Percentiles rank a stretch among this genome's conserved stretches.
These are phyloP conservation scores for Neurospora tetraspora DNA, from an alignment of 495 filamentous ascomycete species.

Conservation along the genomic window DNA sequence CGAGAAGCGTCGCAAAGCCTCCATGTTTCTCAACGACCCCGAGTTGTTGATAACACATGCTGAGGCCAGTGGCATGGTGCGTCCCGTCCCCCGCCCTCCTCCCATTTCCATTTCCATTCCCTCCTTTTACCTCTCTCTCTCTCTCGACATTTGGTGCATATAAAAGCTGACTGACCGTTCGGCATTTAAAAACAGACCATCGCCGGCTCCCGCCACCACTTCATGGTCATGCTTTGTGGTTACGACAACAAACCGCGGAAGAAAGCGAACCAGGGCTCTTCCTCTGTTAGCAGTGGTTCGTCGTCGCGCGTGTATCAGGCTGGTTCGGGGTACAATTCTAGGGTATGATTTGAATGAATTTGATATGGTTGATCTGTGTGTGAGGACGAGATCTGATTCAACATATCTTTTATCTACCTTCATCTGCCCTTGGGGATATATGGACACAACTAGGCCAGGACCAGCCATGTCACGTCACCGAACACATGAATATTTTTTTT, in stretches of 20 bases:
- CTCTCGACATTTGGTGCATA: too few species aligned
- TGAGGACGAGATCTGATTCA: neutral
- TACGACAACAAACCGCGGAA: slow-evolving; percentile 24
- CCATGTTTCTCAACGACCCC: slow-evolving; percentile 36
- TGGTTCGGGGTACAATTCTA: neutral
- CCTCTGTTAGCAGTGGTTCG: neutral
- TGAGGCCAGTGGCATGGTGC: slow-evolving; percentile 34
- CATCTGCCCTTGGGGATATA: too few species aligned
- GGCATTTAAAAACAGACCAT: too few species aligned
- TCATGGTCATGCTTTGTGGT: slow-evolving; percentile 40
- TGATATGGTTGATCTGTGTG: neutral
- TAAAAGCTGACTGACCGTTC: too few species aligned
- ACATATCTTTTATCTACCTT: neutral
- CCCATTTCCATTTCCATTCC: too few species aligned
- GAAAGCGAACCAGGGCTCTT: neutral
- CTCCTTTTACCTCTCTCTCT: too few species aligned
- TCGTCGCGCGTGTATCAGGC: neutral
- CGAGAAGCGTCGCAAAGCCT: slow-evolving; percentile 32
- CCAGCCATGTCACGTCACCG: too few species aligned
- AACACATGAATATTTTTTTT: too few species aligned
- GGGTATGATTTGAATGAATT: neutral
- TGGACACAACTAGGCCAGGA: too few species aligned
- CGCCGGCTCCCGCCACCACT: slow-evolving; percentile 37
- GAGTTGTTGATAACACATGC: slow-evolving; percentile 46
- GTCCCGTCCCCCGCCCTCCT: too few species aligned